Percentiles rank a stretch among this genome's conserved stretches.
phyloP scores from a whole-genome alignment of 352 stramenopile genomes.

The Salisapilia sapeloensis region DNA sequence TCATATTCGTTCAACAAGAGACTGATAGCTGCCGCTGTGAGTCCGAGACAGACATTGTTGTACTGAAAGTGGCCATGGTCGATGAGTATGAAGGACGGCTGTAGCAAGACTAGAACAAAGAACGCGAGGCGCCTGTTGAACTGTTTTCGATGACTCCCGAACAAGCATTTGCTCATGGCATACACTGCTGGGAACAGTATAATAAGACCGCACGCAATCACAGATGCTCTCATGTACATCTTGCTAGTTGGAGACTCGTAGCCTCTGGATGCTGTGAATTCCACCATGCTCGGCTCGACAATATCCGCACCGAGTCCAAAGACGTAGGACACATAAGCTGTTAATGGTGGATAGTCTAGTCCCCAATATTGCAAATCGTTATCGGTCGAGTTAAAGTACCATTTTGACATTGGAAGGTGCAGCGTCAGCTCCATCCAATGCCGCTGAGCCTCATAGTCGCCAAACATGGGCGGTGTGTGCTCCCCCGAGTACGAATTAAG shows the following conservation, averaged over 20 bases:
- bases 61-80: constrained; percentile 99
- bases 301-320: constrained; percentile 61
- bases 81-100: constrained; percentile 88
- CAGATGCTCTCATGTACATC: constrained; percentile 85
- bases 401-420: constrained; percentile 84
- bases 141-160: constrained; percentile 12
- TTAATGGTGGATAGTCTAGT: constrained; percentile 95
- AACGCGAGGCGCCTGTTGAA: constrained; percentile 45
- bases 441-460: constrained; percentile 96
- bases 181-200: constrained; percentile 77
- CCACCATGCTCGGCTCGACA: constrained; percentile 80
- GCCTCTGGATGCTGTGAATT: constrained; percentile 52
- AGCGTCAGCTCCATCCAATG: constrained; percentile 99
- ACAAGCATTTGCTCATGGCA: constrained; percentile 23
- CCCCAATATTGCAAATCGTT: constrained; percentile 97
- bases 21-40: constrained; percentile 47
- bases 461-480: constrained; percentile 74
- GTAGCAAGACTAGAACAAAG: constrained; percentile 52
- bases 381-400: constrained; percentile 85
- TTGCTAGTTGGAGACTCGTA: constrained; percentile 78
- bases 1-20: constrained; percentile 63
- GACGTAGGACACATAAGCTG: constrained; percentile 79
- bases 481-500: constrained; percentile 73
- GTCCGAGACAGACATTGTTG: constrained; percentile 96
- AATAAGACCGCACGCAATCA: constrained; percentile 85